Evolutionary conservation across 306 rosid genomes (phyloP), one percentile per base, ranked within the genome.

Genomic region (Fagus crenata): DNA sequence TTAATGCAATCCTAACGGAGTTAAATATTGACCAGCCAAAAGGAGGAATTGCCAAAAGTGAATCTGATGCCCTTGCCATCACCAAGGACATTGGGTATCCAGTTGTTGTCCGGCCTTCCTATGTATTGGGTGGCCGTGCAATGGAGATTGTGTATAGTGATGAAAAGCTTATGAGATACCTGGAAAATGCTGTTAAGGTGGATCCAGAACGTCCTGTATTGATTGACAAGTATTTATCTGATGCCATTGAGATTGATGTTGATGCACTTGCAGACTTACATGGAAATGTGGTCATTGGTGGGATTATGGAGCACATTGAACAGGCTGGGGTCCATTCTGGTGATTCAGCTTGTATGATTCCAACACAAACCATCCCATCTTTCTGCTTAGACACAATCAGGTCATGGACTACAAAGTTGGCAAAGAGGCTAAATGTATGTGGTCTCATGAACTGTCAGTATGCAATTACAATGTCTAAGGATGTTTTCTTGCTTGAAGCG

Each of bases 301-400:
- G 98, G 84, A 96, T 96, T 75, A 96, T 96, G 99, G 99, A 96
- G 90, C 99, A 96, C 89, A 96, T 96, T 71, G 99, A 96, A 86
- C 97, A 92, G 84, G 98, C 99, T 60, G 98, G 98, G 54, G 96
- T 96, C 75, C 98, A 96, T 80, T 96, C 99, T 36, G 99, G 99
- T 28, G 98, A 93, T 79, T 96, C 99, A 49, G 99, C 99, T 41
- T 96, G 99, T 81, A 88, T 90, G 14, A 78, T 96, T 70, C 99
- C 98, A 33, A 93, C 97, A 5, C 89, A 91, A 85, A 91, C 96
- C 28, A 78, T 92, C 72, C 84, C 96, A 70, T 55, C 91, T 56
- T 84, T 97, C 68, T 86, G 96, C 86, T 85, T 92, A 81, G 87
- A 89, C 39, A 91, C 85, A 51, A 96, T 96, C 67, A 87, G 98